A percentile compares a stretch with the other conserved stretches of the same genome.
These are phyloP conservation scores for Quercus gilva DNA, from an alignment of 306 rosid species.

Conservation along the genomic window DNA sequence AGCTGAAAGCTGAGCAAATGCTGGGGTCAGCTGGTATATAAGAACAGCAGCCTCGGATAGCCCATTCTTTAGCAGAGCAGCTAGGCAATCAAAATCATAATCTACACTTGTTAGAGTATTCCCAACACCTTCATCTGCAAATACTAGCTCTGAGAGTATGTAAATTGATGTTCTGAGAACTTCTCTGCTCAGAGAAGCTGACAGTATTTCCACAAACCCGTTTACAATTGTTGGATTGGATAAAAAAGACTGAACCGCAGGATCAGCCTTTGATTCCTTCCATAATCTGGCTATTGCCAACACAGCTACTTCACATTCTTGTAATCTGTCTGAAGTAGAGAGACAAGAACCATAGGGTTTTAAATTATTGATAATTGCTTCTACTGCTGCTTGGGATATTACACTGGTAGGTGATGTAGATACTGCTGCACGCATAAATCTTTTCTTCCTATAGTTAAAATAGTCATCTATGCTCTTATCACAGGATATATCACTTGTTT, in stretches of 20 bases:
- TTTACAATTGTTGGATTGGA: constrained; percentile 67
- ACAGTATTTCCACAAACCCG: constrained; percentile 79
- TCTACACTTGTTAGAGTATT: constrained; percentile 73
- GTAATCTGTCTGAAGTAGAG: constrained; percentile 69
- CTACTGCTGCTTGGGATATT: constrained; percentile 80
- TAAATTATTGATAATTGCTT: constrained; percentile 59
- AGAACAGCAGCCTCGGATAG: constrained; percentile 79
- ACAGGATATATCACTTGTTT: constrained; percentile 30
- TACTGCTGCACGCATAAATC: constrained; percentile 39
- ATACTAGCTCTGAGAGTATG: constrained; percentile 70
- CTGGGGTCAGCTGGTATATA: constrained; percentile 73
- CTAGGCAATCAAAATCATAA: constrained; percentile 85
- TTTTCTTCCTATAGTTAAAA: constrained; percentile 53
- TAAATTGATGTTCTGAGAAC: constrained; percentile 69
- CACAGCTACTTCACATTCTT: constrained; percentile 77
- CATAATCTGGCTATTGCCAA: constrained; percentile 59
- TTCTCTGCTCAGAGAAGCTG: constrained; percentile 66
- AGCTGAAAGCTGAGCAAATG: constrained; percentile 56
- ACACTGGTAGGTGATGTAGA: constrained; percentile 77
- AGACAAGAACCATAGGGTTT: constrained; percentile 71
- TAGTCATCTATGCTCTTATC: constrained; percentile 41
- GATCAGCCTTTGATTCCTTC: constrained; percentile 82
- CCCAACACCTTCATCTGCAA: constrained; percentile 61
- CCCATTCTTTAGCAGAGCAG: constrained; percentile 73
- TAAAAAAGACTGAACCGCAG: constrained; percentile 62